These are phyloP conservation scores for Cryptomeria japonica DNA, from an alignment of 75 land plant species.

Conservation along the genomic window DNA sequence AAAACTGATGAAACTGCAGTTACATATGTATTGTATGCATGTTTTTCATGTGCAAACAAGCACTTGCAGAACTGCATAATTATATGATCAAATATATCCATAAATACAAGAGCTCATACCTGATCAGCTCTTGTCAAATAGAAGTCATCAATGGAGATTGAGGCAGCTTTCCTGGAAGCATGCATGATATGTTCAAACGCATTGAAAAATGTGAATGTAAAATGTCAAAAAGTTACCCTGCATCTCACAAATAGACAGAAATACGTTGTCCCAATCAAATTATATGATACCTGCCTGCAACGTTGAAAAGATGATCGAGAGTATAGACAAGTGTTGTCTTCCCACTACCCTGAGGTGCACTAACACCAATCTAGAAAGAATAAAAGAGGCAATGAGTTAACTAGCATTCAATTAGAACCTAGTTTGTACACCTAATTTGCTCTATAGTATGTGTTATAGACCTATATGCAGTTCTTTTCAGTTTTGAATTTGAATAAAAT, in stretches of 20 bases:
- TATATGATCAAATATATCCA: conserved; percentile 4
- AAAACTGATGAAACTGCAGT: neutral
- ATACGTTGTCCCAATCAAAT: neutral
- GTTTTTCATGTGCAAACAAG: neutral
- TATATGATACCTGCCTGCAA: conserved; percentile 54
- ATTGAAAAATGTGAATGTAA: neutral
- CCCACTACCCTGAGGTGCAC: conserved; percentile 99
- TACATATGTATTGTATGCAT: neutral
- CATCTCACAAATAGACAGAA: neutral
- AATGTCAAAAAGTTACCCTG: neutral
- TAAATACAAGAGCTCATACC: conserved; percentile 34
- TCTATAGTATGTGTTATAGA: neutral
- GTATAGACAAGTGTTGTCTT: conserved; percentile 95
- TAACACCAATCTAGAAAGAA: conserved; percentile 76
- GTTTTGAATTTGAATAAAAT: neutral
- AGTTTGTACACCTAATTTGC: neutral
- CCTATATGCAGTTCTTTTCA: neutral
- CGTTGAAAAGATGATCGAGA: conserved; percentile 79
- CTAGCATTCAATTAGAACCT: neutral
- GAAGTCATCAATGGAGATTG: conserved; percentile 95
- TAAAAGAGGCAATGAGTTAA: neutral
- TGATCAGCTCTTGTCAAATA: conserved; percentile 90
- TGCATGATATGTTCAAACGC: neutral
- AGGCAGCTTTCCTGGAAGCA: conserved; percentile 60
- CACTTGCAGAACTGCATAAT: neutral